phyloP scores from a whole-genome alignment of 352 stramenopile genomes.

The Thalassiosira pacifica region DNA sequence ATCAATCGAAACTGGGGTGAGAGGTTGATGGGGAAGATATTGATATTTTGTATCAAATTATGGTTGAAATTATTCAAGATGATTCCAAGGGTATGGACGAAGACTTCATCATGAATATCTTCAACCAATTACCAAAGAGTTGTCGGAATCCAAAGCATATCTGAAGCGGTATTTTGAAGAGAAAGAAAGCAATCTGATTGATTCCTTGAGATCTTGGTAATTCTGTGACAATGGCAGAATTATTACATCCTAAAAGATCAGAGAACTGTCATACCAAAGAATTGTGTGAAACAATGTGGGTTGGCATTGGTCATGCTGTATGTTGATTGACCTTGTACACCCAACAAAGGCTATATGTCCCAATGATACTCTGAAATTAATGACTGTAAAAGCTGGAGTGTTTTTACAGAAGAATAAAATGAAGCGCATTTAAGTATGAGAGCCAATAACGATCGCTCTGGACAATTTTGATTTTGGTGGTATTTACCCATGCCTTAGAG shows the following conservation, averaged over 20 bases:
- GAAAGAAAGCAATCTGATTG: conserved; percentile 14
- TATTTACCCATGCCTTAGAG: neutral
- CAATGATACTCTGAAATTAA: neutral
- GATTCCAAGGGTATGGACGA: neutral
- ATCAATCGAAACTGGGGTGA: neutral
- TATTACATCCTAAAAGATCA: neutral
- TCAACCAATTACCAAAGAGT: neutral
- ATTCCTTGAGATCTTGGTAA: neutral
- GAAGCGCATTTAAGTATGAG: neutral
- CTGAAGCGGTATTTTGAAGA: neutral
- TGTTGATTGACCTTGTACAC: neutral
- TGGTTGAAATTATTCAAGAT: too few relatives aligned
- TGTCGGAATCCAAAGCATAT: neutral
- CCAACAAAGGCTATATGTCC: neutral
- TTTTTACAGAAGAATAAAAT: too few relatives aligned
- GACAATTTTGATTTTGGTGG: neutral
- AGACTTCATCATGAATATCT: neutral
- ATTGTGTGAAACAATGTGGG: conserved; percentile 3
- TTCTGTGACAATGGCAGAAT: too few relatives aligned
- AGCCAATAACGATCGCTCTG: neutral
- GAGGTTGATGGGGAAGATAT: neutral
- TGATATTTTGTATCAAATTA: neutral
- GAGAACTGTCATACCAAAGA: neutral
- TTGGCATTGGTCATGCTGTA: neutral
- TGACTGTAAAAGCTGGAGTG: neutral